Evolutionary conservation across 1,284 basidiomycete species (phyloP).

Genomic region (Marasmius tenuissimus): DNA sequence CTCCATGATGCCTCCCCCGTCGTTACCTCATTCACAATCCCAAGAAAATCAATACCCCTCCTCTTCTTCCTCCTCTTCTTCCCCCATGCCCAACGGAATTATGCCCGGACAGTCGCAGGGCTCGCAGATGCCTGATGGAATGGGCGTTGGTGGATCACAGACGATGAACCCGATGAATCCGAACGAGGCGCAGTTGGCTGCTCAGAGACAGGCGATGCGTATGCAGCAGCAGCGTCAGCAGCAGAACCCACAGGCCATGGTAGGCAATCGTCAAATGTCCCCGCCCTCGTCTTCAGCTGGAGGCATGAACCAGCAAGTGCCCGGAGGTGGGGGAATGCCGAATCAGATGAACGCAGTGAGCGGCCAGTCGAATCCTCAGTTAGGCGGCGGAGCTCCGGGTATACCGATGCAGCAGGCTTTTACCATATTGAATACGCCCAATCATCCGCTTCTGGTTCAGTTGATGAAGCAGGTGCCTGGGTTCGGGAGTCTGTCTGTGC

Average conservation of each 20-base stretch:
- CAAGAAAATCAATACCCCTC: conserved; percentile 13
- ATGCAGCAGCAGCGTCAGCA: conserved; percentile 21
- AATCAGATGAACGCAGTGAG: conserved; percentile 5
- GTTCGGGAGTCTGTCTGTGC: conserved; percentile 51
- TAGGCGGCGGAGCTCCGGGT: background rate
- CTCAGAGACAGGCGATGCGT: conserved; percentile 8
- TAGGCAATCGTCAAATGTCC: conserved; percentile 39
- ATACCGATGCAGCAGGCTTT: conserved; percentile 39
- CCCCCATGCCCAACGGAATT: conserved; percentile 7
- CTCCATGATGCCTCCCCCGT: conserved; percentile 37
- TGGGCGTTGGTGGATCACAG: background rate
- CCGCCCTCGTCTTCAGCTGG: conserved; percentile 32
- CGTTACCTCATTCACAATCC: conserved; percentile 6
- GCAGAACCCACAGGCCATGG: conserved; percentile 26
- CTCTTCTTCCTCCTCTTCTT: background rate
- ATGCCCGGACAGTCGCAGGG: conserved; percentile 1
- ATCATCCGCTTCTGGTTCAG: conserved; percentile 58
- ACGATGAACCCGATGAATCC: background rate
- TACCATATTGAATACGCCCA: conserved; percentile 53
- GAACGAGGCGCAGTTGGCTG: conserved; percentile 7
- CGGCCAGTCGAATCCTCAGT: background rate
- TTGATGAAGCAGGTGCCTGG: conserved; percentile 50
- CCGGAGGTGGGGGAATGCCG: conserved; percentile 14
- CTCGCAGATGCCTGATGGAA: background rate
- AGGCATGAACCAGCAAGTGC: conserved; percentile 12